phyloP scores from a whole-genome alignment of 1,284 basidiomycete genomes.

The Trametes sp. region DNA sequence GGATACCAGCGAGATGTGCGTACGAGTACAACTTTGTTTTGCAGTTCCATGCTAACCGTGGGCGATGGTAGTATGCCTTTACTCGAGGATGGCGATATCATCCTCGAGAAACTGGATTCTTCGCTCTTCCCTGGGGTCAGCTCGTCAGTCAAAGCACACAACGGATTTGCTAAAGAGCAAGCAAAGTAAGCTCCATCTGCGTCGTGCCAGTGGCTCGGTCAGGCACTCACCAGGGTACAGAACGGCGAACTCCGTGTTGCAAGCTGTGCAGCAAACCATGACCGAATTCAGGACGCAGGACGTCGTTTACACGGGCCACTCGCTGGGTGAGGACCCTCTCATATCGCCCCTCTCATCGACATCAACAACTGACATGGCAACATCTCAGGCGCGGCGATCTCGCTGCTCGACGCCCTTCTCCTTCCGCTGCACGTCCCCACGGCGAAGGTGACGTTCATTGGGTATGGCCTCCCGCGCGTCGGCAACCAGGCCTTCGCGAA shows the following conservation, averaged over 20 bases:
- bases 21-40: constrained; percentile 5
- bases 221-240: constrained; percentile 25
- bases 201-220: no score
- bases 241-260: constrained; percentile 45
- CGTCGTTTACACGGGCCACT: constrained; percentile 50
- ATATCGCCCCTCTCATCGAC: background rate
- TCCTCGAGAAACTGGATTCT: constrained; percentile 48
- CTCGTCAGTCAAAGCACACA: constrained; percentile 57
- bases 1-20: constrained; percentile 54
- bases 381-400: constrained; percentile 51
- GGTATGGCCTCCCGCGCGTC: constrained; percentile 65
- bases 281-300: constrained; percentile 37
- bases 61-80: constrained; percentile 49
- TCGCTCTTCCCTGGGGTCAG: constrained; percentile 66
- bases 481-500: constrained; percentile 66
- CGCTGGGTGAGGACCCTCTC: constrained; percentile 43
- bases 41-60: background rate
- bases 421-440: constrained; percentile 53
- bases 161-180: constrained; percentile 63
- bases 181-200: constrained; percentile 49
- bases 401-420: constrained; percentile 56
- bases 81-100: constrained; percentile 61
- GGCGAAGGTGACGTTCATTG: constrained; percentile 49
- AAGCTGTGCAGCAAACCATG: constrained; percentile 46
- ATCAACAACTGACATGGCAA: background rate